These are phyloP conservation scores for Hibiscus mutabilis DNA, from an alignment of 345 rosid genomes.

Conservation along the genomic window DNA sequence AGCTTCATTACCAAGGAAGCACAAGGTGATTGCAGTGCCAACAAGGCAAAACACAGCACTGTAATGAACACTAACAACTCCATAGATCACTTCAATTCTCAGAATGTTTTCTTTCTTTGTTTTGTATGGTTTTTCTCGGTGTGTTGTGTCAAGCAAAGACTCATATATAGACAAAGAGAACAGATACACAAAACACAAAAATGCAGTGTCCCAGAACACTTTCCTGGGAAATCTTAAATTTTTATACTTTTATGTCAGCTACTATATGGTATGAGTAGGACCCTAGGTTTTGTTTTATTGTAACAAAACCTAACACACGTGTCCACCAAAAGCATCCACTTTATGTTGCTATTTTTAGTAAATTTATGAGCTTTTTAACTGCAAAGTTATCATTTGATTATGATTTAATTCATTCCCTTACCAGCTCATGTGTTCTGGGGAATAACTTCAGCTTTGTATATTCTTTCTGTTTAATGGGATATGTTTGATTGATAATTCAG, in stretches of 20 bases:
- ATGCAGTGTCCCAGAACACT: constrained; percentile 7
- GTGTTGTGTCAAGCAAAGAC: neutral
- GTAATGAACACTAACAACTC: neutral
- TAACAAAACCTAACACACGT: neutral
- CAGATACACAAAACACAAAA: constrained; percentile 14
- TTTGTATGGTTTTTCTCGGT: neutral
- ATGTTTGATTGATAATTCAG: neutral
- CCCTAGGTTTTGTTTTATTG: constrained; percentile 8
- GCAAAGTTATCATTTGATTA: constrained; percentile 1
- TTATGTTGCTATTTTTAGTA: neutral
- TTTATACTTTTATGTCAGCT: neutral
- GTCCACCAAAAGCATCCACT: constrained; percentile 1
- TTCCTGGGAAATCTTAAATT: neutral
- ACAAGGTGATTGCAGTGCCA: constrained; percentile 5
- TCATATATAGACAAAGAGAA: neutral
- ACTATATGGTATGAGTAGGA: neutral
- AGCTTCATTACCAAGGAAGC: constrained; percentile 11
- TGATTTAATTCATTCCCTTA: neutral
- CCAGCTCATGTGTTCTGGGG: constrained; percentile 2
- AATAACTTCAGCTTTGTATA: neutral
- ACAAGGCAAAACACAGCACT: neutral
- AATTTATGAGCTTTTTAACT: neutral
- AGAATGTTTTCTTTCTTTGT: neutral
- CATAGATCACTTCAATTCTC: neutral
- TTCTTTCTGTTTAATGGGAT: constrained; percentile 3